Conservation (phyloP, 345 rosid genomes). For the Heritiera fomes region DNA sequence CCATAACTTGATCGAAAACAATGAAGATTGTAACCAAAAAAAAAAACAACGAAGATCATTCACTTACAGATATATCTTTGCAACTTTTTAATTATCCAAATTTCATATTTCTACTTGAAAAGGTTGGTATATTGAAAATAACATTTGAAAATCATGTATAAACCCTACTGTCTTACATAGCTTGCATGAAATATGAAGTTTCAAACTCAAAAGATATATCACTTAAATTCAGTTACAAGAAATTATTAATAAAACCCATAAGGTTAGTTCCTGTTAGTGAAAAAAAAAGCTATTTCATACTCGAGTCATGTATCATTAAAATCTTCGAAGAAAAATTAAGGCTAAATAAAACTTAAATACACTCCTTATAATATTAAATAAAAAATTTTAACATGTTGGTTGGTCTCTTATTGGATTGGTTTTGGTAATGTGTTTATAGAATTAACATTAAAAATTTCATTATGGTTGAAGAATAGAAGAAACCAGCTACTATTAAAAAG, state of each 20-base stretch:
- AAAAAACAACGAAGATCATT: neutral
- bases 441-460: conserved; percentile 5
- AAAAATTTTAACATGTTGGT: neutral
- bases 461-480: conserved; percentile 14
- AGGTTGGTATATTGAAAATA: neutral
- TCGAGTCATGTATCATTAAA: too few relatives aligned
- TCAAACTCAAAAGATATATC: neutral
- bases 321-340: too few relatives aligned
- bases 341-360: too few relatives aligned
- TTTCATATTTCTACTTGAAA: neutral
- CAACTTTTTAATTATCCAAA: neutral
- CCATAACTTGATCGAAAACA: neutral
- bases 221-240: too few relatives aligned
- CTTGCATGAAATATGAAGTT: neutral
- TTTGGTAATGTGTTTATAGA: conserved; percentile 2
- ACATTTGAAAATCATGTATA: neutral
- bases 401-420: neutral
- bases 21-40: too few relatives aligned
- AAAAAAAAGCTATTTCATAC: too few relatives aligned
- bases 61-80: neutral
- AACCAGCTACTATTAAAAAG: neutral
- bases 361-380: too few relatives aligned
- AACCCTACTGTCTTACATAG: neutral
- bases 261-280: too few relatives aligned
- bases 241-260: too few relatives aligned